Evolutionary conservation across 768 basidiomycete species (phyloP).

Genomic region (Gelatoporia subvermispora): DNA sequence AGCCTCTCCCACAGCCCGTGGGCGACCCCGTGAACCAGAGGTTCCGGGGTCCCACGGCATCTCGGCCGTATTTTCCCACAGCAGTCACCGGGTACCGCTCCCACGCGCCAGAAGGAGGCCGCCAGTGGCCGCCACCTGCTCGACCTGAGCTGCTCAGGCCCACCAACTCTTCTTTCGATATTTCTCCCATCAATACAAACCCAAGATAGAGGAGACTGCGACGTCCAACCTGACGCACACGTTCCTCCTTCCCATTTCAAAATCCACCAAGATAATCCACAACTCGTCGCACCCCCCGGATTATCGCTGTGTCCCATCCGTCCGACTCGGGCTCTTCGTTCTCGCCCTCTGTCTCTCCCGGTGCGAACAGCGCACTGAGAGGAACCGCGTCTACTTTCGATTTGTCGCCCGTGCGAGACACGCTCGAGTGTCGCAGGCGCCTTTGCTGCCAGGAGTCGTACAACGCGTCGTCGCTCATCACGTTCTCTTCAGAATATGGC

Average conservation of each 20-base stretch:
- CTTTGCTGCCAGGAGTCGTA: slow-evolving; percentile 24
- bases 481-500: slow-evolving; percentile 31
- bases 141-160: too few relatives aligned
- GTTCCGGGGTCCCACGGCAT: slow-evolving; percentile 22
- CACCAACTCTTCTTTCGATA: too few relatives aligned
- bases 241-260: too few relatives aligned
- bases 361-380: background rate
- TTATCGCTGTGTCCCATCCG: slow-evolving; percentile 16
- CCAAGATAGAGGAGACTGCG: too few relatives aligned
- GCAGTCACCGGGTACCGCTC: too few relatives aligned
- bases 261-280: slow-evolving; percentile 8
- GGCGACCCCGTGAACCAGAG: slow-evolving; percentile 19
- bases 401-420: background rate
- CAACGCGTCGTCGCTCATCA: slow-evolving; percentile 33
- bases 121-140: too few relatives aligned
- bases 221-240: too few relatives aligned
- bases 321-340: slow-evolving; percentile 10
- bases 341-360: slow-evolving; percentile 6
- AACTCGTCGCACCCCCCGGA: slow-evolving; percentile 17
- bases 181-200: too few relatives aligned
- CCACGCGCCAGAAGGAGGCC: too few relatives aligned
- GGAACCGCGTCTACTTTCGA: background rate
- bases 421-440: slow-evolving; percentile 1
- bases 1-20: slow-evolving; percentile 13
- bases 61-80: slow-evolving; percentile 10